Evolutionary conservation across 768 basidiomycete genomes (phyloP), one percentile per base, ranked within the genome.

Genomic region (Suillus ampliporus): DNA sequence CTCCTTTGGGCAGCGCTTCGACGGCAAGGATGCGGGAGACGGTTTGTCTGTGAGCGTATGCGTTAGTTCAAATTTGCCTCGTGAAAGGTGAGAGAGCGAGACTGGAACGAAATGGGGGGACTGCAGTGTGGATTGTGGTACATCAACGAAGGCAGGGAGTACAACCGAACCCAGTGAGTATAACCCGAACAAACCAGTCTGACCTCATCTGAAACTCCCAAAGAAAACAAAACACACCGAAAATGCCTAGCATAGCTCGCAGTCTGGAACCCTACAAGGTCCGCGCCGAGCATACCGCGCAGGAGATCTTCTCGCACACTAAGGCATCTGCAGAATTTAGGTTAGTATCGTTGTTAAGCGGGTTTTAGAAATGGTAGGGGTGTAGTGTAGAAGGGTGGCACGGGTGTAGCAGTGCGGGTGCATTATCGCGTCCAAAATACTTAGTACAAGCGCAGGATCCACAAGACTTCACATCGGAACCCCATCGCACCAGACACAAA

Each of bases 211-310:
- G 26, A 2, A 4, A 51, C 11, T 37, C 21, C 35, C 8, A 15
- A 56, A 40, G 37, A 15, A 15, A 26, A 56, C 11, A 40, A 38
- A 19, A 56, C 38, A 10, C 17, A 56, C 54, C 54, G 68, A 77
- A 94, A 95, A 72, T 94, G 94, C 17, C 92, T 82, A 0, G 92
- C 91, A 66, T 87, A 91, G 72, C 86, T 91, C 21, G 89, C 88
- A 0, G 91, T 94, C 75, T 95, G 94, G 84, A 98, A 98, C 3
- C 93, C 94, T 37, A 98, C 88, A 48, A 97, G 84, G 78, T 98
- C 94, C 31, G 96, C 93, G 15, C 86, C 95, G n/a, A 99, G 90
- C 71, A 99, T 81, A 19, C 97, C 97, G 38, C 87, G 84, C 28
- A 99, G 81, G 26, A 97, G 84, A 26, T 89, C 84, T 65, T 89